Base-by-base conservation (phyloP, 129 eudicot genomes). In the Chrysanthemum lavandulifolium region DNA sequence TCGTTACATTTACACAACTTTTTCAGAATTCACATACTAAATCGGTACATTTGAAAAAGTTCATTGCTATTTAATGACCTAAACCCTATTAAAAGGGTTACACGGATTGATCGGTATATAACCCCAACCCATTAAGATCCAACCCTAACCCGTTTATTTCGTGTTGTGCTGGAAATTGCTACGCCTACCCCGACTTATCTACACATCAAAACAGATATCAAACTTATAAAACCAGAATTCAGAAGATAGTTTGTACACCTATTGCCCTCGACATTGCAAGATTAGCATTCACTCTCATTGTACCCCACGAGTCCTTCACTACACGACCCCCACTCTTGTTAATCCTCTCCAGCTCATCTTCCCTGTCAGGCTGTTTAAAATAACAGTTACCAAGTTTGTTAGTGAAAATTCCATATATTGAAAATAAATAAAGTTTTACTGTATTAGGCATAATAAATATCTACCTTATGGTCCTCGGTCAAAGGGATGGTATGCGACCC, bases 181-280 rank as follows among this genome's bases (percentile, higher is more conserved):
- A 40, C 2, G 10, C 47, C 47, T 40, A 40, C 47, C 10, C 47
- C 10, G 2, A 31, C 0, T 54, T 53, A 54, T 16, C 31, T 49
- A 51, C 7, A 50, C 48, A 68, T 68, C n/a, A 8, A 25, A 68
- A 10, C 27, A 11, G 9, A 25, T 51, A 68, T 36, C 13, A 71
- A 71, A 58, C 11, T 23, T 54, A 27, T 1, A 33, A 55, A 40
- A 25, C 19, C 10, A 18, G 43, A 55, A 45, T 9, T 23, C 4
- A 4, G 29, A 58, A 43, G 14, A 59, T 40, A 11, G 10, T 58
- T 29, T 8, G 6, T 54, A 50, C 29, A 77, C 82, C 77, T 78
- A 64, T 78, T 15, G 82, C 82, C 33, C 77, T 78, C 4, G 82
- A 61, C 82, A 71, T 78, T 0, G 77, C 82, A 23, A 78, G 82